These are phyloP conservation scores for Fusarium circinatum DNA, from an alignment of 2,329 filamentous ascomycete genomes.

Conservation along the genomic window DNA sequence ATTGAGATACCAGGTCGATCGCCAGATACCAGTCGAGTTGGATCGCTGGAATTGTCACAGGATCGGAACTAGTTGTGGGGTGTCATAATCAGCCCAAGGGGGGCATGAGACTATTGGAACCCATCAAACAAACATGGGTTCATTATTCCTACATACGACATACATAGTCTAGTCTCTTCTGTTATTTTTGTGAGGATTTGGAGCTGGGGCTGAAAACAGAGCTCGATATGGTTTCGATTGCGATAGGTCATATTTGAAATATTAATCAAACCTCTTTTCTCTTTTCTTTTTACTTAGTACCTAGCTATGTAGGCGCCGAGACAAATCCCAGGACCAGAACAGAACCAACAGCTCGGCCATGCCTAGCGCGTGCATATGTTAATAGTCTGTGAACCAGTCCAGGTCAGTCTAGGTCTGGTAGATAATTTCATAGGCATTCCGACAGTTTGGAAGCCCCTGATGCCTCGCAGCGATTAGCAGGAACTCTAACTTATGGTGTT, in stretches of 20 bases:
- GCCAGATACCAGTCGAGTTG: neutral
- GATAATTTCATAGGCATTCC: conserved; percentile 16
- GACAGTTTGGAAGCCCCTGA: conserved; percentile 12
- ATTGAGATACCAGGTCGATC: neutral
- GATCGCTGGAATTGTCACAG: neutral
- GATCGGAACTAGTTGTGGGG: neutral
- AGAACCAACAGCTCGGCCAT: conserved; percentile 17
- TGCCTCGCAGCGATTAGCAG: neutral
- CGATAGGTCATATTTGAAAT: conserved; percentile 30
- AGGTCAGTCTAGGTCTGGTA: neutral
- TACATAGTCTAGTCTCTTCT: neutral
- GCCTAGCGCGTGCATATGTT: conserved; percentile 13
- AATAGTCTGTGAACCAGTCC: neutral
- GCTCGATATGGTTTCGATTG: conserved; percentile 16
- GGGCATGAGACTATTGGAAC: neutral
- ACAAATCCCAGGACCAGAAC: conserved; percentile 14
- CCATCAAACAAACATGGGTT: neutral
- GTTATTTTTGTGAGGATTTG: neutral
- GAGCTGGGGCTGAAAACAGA: conserved; percentile 9
- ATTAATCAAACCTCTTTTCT: conserved; percentile 28
- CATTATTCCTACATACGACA: neutral
- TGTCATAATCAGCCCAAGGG: neutral
- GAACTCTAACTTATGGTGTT: conserved; percentile 1
- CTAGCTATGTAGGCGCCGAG: conserved; percentile 1
- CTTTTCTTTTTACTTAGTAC: conserved; percentile 2